Percentiles rank a stretch among this genome's conserved stretches.
These are phyloP conservation scores for Kernera saxatilis DNA, from an alignment of 345 rosid genomes.

Conservation along the genomic window DNA sequence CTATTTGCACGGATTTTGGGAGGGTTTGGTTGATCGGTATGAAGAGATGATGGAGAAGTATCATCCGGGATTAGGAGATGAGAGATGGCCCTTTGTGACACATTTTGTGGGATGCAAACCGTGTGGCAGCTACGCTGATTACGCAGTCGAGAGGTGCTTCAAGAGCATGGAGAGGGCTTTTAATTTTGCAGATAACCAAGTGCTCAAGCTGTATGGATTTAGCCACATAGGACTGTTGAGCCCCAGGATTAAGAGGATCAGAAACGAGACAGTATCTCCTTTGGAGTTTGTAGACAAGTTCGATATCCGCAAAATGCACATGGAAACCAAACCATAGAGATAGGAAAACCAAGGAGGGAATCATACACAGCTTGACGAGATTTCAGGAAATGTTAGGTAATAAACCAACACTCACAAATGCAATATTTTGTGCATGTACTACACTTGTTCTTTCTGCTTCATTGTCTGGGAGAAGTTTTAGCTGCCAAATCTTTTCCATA, in stretches of 20 bases:
- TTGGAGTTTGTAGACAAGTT: conserved; percentile 67
- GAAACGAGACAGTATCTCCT: conserved; percentile 68
- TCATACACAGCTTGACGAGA: neutral
- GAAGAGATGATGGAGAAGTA: conserved; percentile 95
- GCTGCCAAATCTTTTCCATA: neutral
- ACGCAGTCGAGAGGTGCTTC: conserved; percentile 80
- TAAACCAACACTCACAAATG: neutral
- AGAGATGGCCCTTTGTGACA: conserved; percentile 98
- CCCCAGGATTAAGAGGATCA: conserved; percentile 78
- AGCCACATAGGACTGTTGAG: conserved; percentile 83
- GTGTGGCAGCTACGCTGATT: conserved; percentile 90
- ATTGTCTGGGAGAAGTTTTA: neutral
- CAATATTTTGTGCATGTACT: neutral
- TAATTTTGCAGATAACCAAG: conserved; percentile 94
- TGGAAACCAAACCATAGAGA: conserved; percentile 34
- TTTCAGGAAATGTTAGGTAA: neutral
- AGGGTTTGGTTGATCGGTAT: conserved; percentile 78
- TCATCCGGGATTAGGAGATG: conserved; percentile 92
- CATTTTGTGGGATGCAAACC: conserved; percentile 97
- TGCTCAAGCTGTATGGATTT: conserved; percentile 77
- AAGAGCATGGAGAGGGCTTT: conserved; percentile 95
- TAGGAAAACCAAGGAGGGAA: conserved; percentile 10
- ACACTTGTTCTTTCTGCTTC: neutral
- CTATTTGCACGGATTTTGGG: conserved; percentile 91
- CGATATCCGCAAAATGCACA: conserved; percentile 51